Base-by-base conservation (phyloP, 306 rosid genomes). In the Prunus persica region DNA sequence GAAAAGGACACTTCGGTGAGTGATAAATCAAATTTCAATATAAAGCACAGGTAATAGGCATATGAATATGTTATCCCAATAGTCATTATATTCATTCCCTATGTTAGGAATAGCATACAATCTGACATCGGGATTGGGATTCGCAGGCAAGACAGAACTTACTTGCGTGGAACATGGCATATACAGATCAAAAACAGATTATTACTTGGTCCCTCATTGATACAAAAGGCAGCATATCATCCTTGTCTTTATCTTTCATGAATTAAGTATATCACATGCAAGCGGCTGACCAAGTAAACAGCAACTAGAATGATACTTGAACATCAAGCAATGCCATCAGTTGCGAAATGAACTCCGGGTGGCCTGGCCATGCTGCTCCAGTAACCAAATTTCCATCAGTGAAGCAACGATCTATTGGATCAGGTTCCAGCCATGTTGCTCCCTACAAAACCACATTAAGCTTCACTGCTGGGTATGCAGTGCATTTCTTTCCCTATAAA, bases 321-420 rank as follows among this genome's bases (percentile, higher is more conserved):
- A 92, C 66, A 12, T 83, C 87, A 56, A 95, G 93, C 38, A 95
- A 74, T 28, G 82, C 76, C 93, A 92, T 92, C 77, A 95, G 77
- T 83, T 92, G 96, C 71, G 95, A 71, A 54, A 95, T 78, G 87
- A 95, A 89, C 88, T 92, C 87, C 6, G 97, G 97, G 74, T 89
- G 95, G 78, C 93, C 91, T 2, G 85, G 88, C 96, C 98, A 90
- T 8, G 93, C 92, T 32, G 97, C 97, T 79, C 96, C 98, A 0
- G 96, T 92, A 20, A 95, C 96, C 74, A 92, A 75, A 77, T 95
- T 95, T 51, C 90, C 91, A 46, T 95, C 93, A 0, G 93, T 92
- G 89, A 95, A 86, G 85, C 96, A 92, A 16, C 95, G 89, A 72
- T 91, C 68, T 51, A 92, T 90, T 25, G 97, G 98, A n/a, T 89